A percentile compares a stretch with the other conserved stretches of the same genome.
Evolutionary conservation across 2,329 filamentous ascomycete species (phyloP).

Genomic region (Lizonia empirigonia): DNA sequence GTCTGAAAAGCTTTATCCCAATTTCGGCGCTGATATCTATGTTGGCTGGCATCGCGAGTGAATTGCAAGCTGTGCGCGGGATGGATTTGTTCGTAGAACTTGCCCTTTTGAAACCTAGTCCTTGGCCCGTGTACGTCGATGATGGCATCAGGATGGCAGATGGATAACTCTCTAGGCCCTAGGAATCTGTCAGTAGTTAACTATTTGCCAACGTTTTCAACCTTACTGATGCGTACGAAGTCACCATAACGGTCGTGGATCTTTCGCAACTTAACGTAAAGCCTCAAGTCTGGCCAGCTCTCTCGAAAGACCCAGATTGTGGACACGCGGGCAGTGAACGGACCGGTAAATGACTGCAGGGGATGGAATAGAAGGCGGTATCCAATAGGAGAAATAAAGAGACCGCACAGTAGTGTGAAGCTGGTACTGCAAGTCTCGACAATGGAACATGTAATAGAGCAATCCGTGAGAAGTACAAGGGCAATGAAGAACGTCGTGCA

Average conservation of each 20-base stretch:
- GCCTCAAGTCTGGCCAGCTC: slow-evolving; percentile 17
- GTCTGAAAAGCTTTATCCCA: slow-evolving; percentile 38
- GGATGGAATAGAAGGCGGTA: slow-evolving; percentile 23
- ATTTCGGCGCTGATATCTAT: slow-evolving; percentile 28
- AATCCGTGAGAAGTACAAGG: background rate
- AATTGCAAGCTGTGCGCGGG: slow-evolving; percentile 28
- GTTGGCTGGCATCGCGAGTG: slow-evolving; percentile 27
- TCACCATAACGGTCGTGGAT: slow-evolving; percentile 24
- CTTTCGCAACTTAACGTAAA: slow-evolving; percentile 18
- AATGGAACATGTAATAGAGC: background rate
- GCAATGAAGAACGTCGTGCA: background rate
- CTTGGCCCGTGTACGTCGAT: slow-evolving; percentile 24
- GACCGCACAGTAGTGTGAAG: background rate
- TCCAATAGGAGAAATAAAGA: slow-evolving; percentile 1
- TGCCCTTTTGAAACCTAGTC: slow-evolving; percentile 28
- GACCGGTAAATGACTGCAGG: slow-evolving; percentile 16
- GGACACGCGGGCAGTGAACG: slow-evolving; percentile 19
- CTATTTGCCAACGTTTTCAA: background rate
- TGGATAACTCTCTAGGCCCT: slow-evolving; percentile 33
- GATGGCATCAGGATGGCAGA: slow-evolving; percentile 28
- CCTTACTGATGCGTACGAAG: slow-evolving; percentile 28
- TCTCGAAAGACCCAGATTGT: slow-evolving; percentile 23
- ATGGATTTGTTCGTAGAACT: slow-evolving; percentile 32
- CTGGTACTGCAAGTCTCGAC: background rate
- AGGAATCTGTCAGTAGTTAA: background rate